A percentile compares a stretch with the other conserved stretches of the same genome.
These are phyloP conservation scores for Trichoderma erinaceum DNA, from an alignment of 495 filamentous ascomycete genomes.

Conservation along the genomic window DNA sequence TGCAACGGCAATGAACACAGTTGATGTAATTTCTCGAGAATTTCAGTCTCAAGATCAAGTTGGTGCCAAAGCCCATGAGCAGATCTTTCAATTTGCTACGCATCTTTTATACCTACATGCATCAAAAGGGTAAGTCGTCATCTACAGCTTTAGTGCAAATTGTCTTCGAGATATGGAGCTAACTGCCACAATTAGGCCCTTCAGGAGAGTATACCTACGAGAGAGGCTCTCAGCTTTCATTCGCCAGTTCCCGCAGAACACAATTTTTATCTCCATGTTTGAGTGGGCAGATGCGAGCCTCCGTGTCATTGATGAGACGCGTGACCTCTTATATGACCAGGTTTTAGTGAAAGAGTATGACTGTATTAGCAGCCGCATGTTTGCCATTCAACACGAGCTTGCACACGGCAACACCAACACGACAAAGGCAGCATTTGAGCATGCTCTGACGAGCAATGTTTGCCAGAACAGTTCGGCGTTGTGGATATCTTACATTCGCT, in stretches of 20 bases:
- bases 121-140: conserved; percentile 37
- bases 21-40: conserved; percentile 31
- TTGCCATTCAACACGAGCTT: conserved; percentile 63
- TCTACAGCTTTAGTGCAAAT: conserved; percentile 14
- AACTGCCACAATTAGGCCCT: conserved; percentile 37
- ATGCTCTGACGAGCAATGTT: conserved; percentile 47
- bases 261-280: conserved; percentile 65
- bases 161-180: conserved; percentile 9
- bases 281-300: conserved; percentile 63
- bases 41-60: conserved; percentile 33
- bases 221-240: conserved; percentile 53
- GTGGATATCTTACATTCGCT: conserved; percentile 65
- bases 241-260: conserved; percentile 64
- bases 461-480: conserved; percentile 41
- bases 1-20: conserved; percentile 36
- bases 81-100: conserved; percentile 59
- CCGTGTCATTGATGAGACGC: conserved; percentile 66
- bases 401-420: conserved; percentile 54
- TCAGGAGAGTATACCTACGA: conserved; percentile 59
- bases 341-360: conserved; percentile 37
- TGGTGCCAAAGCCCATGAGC: conserved; percentile 39
- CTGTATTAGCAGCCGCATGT: conserved; percentile 52
- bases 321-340: conserved; percentile 48
- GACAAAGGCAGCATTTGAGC: conserved; percentile 63
- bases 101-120: conserved; percentile 65